phyloP scores from a whole-genome alignment of 2,329 filamentous ascomycete species.

The Ascochyta rabiei region DNA sequence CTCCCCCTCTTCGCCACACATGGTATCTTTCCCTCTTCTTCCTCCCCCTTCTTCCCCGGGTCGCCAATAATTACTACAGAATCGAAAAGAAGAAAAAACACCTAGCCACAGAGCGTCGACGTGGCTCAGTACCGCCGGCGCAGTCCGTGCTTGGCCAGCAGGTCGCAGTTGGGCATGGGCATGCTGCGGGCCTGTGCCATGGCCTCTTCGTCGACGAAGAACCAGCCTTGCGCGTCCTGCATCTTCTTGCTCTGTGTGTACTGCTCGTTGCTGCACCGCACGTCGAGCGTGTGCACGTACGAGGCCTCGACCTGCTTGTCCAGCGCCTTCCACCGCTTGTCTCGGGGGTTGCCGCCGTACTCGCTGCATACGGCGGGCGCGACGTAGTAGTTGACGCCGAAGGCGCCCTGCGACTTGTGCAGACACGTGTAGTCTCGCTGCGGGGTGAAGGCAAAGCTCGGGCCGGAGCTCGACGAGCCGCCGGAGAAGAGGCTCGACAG shows the following conservation, averaged over 20 bases:
- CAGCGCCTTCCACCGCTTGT: conserved; percentile 72
- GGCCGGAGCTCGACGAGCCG: conserved; percentile 61
- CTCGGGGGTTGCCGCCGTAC: conserved; percentile 56
- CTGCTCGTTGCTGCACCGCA: conserved; percentile 77
- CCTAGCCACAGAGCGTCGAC: too few species aligned
- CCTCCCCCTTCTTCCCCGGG: not conserved
- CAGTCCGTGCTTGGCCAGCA: conserved; percentile 56
- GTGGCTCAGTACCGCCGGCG: conserved; percentile 9
- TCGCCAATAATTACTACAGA: conserved; percentile 16
- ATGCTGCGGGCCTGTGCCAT: conserved; percentile 71
- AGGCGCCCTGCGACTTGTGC: conserved; percentile 68
- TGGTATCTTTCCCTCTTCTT: too few species aligned
- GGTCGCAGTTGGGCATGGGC: conserved; percentile 65
- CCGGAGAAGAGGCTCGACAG: conserved; percentile 76
- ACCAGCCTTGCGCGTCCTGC: conserved; percentile 85
- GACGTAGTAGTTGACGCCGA: conserved; percentile 83
- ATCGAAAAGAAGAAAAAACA: not conserved
- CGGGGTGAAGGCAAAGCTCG: conserved; percentile 76
- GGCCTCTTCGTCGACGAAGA: conserved; percentile 79
- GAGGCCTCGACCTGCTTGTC: conserved; percentile 78
- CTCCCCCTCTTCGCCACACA: not conserved
- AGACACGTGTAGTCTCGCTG: conserved; percentile 75
- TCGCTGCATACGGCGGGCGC: conserved; percentile 77
- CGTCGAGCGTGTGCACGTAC: conserved; percentile 70
- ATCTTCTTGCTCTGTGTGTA: conserved; percentile 68